Conservation (phyloP, 257 asterid genomes). For the Gynochthodes officinalis region DNA sequence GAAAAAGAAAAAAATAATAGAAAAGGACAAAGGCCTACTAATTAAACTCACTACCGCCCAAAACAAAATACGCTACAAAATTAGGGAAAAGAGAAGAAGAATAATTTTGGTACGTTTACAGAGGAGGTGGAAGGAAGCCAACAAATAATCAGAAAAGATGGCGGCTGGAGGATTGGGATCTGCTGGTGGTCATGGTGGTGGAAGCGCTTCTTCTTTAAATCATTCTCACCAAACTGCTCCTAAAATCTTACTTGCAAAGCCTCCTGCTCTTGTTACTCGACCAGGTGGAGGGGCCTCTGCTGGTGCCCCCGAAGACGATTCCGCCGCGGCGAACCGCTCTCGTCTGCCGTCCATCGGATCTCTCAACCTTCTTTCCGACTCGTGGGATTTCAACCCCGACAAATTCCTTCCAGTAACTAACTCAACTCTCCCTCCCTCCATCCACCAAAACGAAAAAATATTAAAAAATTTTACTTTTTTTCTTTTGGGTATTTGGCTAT, state of each 20-base stretch:
- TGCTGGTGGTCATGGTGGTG: too few relatives aligned
- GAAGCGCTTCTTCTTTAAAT: too few relatives aligned
- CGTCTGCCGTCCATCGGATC: conserved; percentile 81
- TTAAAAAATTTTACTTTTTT: conserved; percentile 4
- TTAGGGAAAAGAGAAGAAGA: too few relatives aligned
- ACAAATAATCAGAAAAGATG: background rate
- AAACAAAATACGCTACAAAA: too few relatives aligned
- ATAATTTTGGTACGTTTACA: too few relatives aligned
- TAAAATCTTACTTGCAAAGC: conserved; percentile 86
- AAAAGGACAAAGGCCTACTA: too few relatives aligned
- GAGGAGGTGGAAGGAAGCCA: too few relatives aligned
- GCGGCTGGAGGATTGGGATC: conserved; percentile 8
- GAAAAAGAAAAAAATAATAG: too few relatives aligned
- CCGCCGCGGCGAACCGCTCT: conserved; percentile 60
- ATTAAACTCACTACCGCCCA: too few relatives aligned
- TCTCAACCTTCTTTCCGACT: conserved; percentile 78
- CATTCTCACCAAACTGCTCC: conserved; percentile 43
- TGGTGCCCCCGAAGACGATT: conserved; percentile 67
- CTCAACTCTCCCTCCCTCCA: conserved; percentile 4
- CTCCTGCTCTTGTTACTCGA: conserved; percentile 75
- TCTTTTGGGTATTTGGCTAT: background rate
- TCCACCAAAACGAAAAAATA: too few relatives aligned
- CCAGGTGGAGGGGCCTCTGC: conserved; percentile 32
- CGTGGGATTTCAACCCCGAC: conserved; percentile 80
- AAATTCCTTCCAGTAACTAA: conserved; percentile 67